phyloP scores from a whole-genome alignment of 495 filamentous ascomycete genomes.

The Penicillium cosmopolitanum region DNA sequence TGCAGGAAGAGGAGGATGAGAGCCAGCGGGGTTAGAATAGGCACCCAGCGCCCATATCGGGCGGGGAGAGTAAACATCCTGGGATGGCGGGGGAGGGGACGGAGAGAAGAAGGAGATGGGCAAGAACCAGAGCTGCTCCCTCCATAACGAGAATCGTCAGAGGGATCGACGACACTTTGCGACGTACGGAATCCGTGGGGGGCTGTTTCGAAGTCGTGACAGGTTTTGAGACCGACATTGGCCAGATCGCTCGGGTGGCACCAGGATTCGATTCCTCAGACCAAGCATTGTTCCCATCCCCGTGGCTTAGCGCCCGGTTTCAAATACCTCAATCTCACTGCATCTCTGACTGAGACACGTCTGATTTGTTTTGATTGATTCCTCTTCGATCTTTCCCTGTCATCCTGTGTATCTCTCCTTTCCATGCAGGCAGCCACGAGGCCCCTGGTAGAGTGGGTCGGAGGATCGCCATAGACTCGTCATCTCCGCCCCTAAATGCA shows the following conservation, averaged over 20 bases:
- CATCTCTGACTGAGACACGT: background rate
- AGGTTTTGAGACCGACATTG: slow-evolving; percentile 17
- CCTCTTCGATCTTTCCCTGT: background rate
- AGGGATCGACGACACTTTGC: slow-evolving; percentile 2
- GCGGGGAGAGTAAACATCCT: slow-evolving; percentile 26
- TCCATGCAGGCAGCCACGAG: slow-evolving; percentile 14
- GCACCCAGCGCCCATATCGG: slow-evolving; percentile 34
- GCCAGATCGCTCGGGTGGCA: slow-evolving; percentile 13
- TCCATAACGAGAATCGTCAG: slow-evolving; percentile 21
- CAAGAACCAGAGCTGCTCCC: slow-evolving; percentile 9
- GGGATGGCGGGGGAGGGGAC: background rate
- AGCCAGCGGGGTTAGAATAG: slow-evolving; percentile 17
- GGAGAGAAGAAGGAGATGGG: background rate
- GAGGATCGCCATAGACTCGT: slow-evolving; percentile 19
- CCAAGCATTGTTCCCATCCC: background rate
- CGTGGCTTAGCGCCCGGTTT: slow-evolving; percentile 1
- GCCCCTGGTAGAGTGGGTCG: slow-evolving; percentile 26
- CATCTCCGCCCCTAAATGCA: slow-evolving; percentile 3
- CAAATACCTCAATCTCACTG: background rate
- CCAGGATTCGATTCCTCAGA: slow-evolving; percentile 8
- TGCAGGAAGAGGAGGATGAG: slow-evolving; percentile 26
- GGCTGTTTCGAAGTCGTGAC: slow-evolving; percentile 13
- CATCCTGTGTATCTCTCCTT: background rate
- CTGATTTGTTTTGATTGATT: background rate
- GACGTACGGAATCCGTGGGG: slow-evolving; percentile 9